Base-by-base conservation (phyloP, 495 filamentous ascomycete species). In the Penicilliopsis zonata region DNA sequence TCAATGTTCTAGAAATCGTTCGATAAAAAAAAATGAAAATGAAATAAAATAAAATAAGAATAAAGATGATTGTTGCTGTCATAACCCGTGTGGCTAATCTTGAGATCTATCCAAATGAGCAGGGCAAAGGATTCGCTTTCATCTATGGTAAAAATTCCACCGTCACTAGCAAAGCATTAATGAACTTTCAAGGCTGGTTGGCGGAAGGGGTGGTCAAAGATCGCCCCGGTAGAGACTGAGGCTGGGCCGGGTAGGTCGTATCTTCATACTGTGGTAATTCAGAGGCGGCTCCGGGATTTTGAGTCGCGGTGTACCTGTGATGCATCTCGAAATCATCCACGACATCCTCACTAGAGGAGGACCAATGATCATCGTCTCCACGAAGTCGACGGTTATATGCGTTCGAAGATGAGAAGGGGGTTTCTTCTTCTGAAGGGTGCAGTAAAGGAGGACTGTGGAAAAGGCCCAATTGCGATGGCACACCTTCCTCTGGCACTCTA, bases 321-420 rank as follows among this genome's bases (percentile, higher is more conserved):
- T 58, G 58, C 61, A 65, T 61, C 40, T 67, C 60, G 37, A 53
- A 65, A 1, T 51, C 55, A 28, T 53, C 42, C 0, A 42, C 46
- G 2, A 53, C 53, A 24, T 65, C 61, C 27, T 65, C 62, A 16
- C 60, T 59, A 0, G 61, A 65, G 20, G 54, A 55, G 4, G 60
- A 63, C 48, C 53, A 64, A 32, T 49, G 50, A 0, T 50, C 55
- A 26, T 65, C 57, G 7, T 59, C 51, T 22, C 55, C 49, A 21
- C 49, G 54, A 10, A 38, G 31, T 3, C 42, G 53, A 17, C 49
- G 53, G 18, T 40, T 38, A 40, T 58, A 55, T 21, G 38, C 27
- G 16, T 43, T 37, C 19, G 55, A 42, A 3, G 29, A n/a, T n/a
- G n/a, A 33, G 21, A 47, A 57, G 0, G 55, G 50, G 26, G 55